These are phyloP conservation scores for Cyberlindnera petersonii DNA, from an alignment of 805 yeast species.

Conservation along the genomic window DNA sequence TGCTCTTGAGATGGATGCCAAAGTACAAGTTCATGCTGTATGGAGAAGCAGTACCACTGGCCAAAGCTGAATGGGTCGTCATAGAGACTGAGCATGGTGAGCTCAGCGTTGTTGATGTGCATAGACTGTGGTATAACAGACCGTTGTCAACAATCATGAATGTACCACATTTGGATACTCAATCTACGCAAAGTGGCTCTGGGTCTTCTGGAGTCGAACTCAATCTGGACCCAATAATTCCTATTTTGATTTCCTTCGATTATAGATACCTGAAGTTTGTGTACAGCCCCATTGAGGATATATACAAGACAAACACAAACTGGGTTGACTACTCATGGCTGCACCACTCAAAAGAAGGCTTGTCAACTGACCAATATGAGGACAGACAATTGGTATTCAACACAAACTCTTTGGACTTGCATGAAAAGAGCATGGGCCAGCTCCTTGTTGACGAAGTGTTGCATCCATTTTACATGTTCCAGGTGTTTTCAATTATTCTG, in stretches of 20 bases:
- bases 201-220: constrained; percentile 18
- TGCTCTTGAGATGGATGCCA: constrained; percentile 85
- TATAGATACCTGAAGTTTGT: constrained; percentile 81
- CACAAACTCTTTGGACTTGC: constrained; percentile 66
- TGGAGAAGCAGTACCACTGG: constrained; percentile 68
- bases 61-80: constrained; percentile 86
- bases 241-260: constrained; percentile 63
- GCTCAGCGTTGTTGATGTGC: constrained; percentile 54
- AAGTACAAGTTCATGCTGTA: constrained; percentile 59
- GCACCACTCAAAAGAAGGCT: constrained; percentile 56
- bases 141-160: constrained; percentile 65
- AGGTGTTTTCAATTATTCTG: constrained; percentile 81
- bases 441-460: constrained; percentile 81
- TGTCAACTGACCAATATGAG: constrained; percentile 62
- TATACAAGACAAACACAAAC: constrained; percentile 75
- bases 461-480: constrained; percentile 95
- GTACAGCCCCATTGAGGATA: constrained; percentile 83
- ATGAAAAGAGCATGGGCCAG: constrained; percentile 61
- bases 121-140: constrained; percentile 61
- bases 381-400: constrained; percentile 77
- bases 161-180: constrained; percentile 27
- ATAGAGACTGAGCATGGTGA: constrained; percentile 94
- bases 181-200: constrained; percentile 3
- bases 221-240: constrained; percentile 43
- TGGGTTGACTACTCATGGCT: constrained; percentile 88